These are phyloP conservation scores for Hemisphaericaspora lyxosophila DNA, from an alignment of 1,139 yeast species.

Conservation along the genomic window DNA sequence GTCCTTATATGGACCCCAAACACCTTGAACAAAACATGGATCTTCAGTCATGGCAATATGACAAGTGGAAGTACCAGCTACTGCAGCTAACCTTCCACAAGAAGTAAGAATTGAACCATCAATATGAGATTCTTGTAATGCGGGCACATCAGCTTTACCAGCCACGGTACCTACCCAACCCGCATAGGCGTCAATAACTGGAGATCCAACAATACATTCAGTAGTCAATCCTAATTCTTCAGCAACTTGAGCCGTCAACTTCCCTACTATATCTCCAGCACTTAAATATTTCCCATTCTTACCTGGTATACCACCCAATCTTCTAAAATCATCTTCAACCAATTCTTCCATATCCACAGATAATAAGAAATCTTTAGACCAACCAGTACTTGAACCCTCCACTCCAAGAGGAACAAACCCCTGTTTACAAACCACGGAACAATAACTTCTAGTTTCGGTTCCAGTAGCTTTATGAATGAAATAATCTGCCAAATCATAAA, in stretches of 20 bases:
- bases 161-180: conserved; percentile 99
- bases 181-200: conserved; percentile 96
- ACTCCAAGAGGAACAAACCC: conserved; percentile 92
- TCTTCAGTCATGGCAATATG: conserved; percentile 86
- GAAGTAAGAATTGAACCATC: conserved; percentile 54
- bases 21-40: conserved; percentile 90
- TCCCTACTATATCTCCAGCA: conserved; percentile 89
- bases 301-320: conserved; percentile 81
- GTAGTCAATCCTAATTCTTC: conserved; percentile 78
- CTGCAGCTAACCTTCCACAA: conserved; percentile 90
- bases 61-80: conserved; percentile 97
- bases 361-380: conserved; percentile 79
- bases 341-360: conserved; percentile 74
- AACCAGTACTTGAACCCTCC: conserved; percentile 80
- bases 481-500: conserved; percentile 89
- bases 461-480: conserved; percentile 90
- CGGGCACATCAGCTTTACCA: conserved; percentile 64
- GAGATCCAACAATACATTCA: conserved; percentile 84
- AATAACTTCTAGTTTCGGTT: conserved; percentile 78
- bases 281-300: conserved; percentile 69
- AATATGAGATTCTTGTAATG: conserved; percentile 35
- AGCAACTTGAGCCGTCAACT: conserved; percentile 67
- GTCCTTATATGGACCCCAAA: conserved; percentile 98
- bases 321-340: conserved; percentile 69
- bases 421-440: conserved; percentile 93